Evolutionary conservation across 2,329 filamentous ascomycete genomes (phyloP).

Genomic region (Magnaporthiopsis incrustans): DNA sequence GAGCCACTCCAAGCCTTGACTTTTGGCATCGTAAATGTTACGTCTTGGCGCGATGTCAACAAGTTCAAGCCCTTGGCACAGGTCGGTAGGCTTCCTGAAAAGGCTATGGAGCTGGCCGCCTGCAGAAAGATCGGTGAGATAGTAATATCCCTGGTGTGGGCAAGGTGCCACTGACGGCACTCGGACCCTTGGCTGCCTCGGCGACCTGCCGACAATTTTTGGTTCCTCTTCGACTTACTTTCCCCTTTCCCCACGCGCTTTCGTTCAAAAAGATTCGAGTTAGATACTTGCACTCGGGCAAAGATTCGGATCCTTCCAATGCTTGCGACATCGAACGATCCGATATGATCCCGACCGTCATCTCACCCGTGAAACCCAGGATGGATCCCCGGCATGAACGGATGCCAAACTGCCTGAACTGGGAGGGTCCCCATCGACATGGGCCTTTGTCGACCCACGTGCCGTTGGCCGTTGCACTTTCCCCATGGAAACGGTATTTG

Average conservation of each 20-base stretch:
- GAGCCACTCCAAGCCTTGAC: not conserved
- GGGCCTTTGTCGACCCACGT: not conserved
- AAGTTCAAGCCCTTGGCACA: too few species aligned
- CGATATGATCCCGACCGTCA: not conserved
- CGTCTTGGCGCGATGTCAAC: not conserved
- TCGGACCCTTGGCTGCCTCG: not conserved
- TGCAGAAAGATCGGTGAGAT: not conserved
- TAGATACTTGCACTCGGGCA: too few species aligned
- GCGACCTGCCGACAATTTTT: not conserved
- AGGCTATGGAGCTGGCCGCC: not conserved
- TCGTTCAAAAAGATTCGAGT: too few species aligned
- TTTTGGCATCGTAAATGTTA: not conserved
- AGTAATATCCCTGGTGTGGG: not conserved
- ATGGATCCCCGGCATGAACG: not conserved
- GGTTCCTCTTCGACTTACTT: not conserved
- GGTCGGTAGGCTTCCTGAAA: too few species aligned
- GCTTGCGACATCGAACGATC: not conserved
- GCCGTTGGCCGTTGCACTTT: not conserved
- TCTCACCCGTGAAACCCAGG: not conserved
- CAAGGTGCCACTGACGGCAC: not conserved
- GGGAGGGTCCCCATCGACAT: not conserved
- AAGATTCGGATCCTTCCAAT: not conserved
- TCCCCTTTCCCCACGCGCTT: not conserved
- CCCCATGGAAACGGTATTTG: not conserved
- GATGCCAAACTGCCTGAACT: not conserved